Base-by-base conservation (phyloP, 805 yeast genomes). In the Candida gorgasii region DNA sequence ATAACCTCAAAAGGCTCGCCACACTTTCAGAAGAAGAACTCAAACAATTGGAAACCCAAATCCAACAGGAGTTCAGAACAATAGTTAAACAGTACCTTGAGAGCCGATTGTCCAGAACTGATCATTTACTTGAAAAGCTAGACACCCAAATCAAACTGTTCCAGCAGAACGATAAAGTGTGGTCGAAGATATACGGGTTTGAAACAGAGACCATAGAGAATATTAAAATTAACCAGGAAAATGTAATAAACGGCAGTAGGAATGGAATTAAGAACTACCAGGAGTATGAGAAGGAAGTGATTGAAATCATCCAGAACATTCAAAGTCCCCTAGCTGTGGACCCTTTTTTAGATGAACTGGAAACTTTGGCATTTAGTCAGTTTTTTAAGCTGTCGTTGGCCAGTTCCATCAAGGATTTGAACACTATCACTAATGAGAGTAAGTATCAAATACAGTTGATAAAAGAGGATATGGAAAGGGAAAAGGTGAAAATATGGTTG, bases 321-420 rank as follows among this genome's bases (percentile, higher is more conserved):
- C 66, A 63, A 40, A 59, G 64, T 49, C 75, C 74, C 1, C 49
- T 64, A 17, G 58, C 52, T 9, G 51, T 67, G 31, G 74, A 69
- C 40, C 54, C 52, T 5, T 49, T 54, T 8, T 51, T 67, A 24
- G 42, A 27, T 13, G 19, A 28, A 17, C 8, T 6, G 8, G 29
- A 39, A 16, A 19, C 27, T 22, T 34, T 43, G 20, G 33, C 28
- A 19, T 43, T 43, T n/a, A 18, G 13, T 12, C 4, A 19, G 4
- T 34, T 17, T 23, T 43, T 43, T 17, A 17, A 46, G 18, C 61
- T 24, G n/a, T 11, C 20, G 7, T 8, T 43, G 6, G 12, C n/a
- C n/a, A 8, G 58, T 1, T 61, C 55, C 48, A 45, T 44, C 23
- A 40, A 48, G 8, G 58, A 58, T 11, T 51, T 70, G 19, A 39